A percentile compares a stretch with the other conserved stretches of the same genome.
Conservation (phyloP, 106 monocot genomes). For the Agapanthus africanus region DNA sequence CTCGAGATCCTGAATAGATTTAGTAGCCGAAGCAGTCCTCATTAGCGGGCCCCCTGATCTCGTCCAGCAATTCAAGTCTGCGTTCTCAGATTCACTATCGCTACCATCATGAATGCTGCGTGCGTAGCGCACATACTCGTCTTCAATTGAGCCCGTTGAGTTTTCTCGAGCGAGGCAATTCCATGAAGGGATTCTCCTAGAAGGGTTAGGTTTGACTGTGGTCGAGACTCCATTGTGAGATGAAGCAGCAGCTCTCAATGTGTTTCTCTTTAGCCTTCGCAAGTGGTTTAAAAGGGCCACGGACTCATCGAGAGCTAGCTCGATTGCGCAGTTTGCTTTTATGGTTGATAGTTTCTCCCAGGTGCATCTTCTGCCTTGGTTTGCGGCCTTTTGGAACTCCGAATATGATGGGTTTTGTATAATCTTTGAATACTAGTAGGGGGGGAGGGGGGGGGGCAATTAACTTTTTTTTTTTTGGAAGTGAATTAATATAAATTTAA, state of each 20-base stretch:
- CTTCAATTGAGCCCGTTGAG: constrained; percentile 54
- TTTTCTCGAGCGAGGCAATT: constrained; percentile 55
- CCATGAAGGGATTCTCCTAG: constrained; percentile 64
- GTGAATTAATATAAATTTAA: too few species aligned
- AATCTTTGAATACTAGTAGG: constrained; percentile 60
- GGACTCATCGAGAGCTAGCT: constrained; percentile 73
- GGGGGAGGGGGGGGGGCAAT: too few species aligned
- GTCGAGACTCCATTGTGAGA: constrained; percentile 18
- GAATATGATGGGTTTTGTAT: constrained; percentile 68
- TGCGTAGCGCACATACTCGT: constrained; percentile 7
- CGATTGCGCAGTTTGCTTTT: constrained; percentile 78
- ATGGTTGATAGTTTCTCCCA: constrained; percentile 89
- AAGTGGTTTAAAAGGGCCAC: constrained; percentile 77
- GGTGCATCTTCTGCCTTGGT: constrained; percentile 80
- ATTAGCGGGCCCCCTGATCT: constrained; percentile 57
- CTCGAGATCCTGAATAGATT: constrained; percentile 38
- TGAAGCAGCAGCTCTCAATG: constrained; percentile 45
- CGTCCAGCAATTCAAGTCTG: constrained; percentile 52
- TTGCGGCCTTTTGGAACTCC: constrained; percentile 76
- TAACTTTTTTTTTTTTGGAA: too few species aligned
- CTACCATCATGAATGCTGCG: constrained; percentile 26
- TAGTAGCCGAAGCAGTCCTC: constrained; percentile 51
- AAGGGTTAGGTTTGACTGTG: constrained; percentile 24
- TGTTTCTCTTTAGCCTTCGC: constrained; percentile 70
- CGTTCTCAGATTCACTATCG: constrained; percentile 56